Evolutionary conservation across 2,329 filamentous ascomycete genomes (phyloP).

Genomic region (Mycocentrospora acerina): DNA sequence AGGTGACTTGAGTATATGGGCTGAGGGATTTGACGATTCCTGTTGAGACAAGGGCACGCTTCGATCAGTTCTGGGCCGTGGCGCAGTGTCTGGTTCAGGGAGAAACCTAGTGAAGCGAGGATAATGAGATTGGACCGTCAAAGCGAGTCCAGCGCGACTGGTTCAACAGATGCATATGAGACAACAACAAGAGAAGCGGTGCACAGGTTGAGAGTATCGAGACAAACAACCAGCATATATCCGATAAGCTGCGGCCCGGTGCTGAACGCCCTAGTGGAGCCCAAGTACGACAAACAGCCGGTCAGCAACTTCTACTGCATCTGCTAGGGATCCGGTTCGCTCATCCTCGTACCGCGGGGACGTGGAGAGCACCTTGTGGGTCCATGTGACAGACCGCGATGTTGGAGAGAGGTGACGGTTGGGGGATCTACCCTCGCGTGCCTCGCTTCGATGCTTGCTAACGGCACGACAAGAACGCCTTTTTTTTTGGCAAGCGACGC

Average conservation of each 20-base stretch:
- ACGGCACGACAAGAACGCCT: neutral
- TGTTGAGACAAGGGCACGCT: conserved; percentile 34
- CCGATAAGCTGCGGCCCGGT: conserved; percentile 8
- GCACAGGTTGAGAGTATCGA: neutral
- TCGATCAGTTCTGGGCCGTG: conserved; percentile 24
- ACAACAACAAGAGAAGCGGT: conserved; percentile 12
- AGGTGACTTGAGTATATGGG: conserved; percentile 12
- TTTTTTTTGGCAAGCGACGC: too few species aligned
- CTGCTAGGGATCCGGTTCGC: conserved; percentile 13
- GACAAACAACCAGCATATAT: conserved; percentile 8
- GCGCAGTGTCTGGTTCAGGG: conserved; percentile 16
- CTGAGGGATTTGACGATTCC: conserved; percentile 17
- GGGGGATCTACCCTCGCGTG: conserved; percentile 1
- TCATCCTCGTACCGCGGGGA: conserved; percentile 6
- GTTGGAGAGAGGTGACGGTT: neutral
- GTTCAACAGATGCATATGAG: conserved; percentile 9
- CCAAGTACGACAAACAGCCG: conserved; percentile 9
- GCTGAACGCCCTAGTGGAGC: conserved; percentile 6
- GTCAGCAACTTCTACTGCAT: conserved; percentile 14
- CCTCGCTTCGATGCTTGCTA: neutral
- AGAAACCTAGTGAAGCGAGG: conserved; percentile 9
- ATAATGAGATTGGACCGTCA: conserved; percentile 15
- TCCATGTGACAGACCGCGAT: conserved; percentile 4
- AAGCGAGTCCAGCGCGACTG: conserved; percentile 13
- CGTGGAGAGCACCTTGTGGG: conserved; percentile 15